These are phyloP conservation scores for Marchantia polymorpha DNA, from an alignment of 225 moss, liverwort and hornwort species.

Conservation along the genomic window DNA sequence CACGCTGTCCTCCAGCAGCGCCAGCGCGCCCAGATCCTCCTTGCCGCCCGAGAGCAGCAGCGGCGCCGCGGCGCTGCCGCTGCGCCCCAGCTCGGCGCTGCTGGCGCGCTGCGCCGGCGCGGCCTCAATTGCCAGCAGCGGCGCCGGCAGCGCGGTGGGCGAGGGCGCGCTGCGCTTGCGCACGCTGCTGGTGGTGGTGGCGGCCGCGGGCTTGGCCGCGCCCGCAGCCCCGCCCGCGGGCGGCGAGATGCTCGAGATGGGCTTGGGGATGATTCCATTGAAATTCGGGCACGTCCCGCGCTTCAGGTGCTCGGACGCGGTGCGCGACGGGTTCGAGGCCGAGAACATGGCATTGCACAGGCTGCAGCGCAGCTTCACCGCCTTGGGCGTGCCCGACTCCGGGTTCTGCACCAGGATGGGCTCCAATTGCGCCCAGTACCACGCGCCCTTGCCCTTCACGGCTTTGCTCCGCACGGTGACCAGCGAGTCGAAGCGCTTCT, in stretches of 20 bases:
- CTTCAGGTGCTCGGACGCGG: slow-evolving; percentile 89
- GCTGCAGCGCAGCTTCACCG: slow-evolving; percentile 87
- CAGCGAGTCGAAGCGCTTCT: slow-evolving; percentile 86
- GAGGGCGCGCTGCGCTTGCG: slow-evolving; percentile 61
- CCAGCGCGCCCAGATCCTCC: slow-evolving; percentile 76
- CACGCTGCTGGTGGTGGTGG: slow-evolving; percentile 41
- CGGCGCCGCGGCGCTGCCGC: slow-evolving; percentile 34
- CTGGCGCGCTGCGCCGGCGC: slow-evolving; percentile 45
- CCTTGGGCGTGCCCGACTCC: slow-evolving; percentile 74
- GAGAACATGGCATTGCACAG: slow-evolving; percentile 97
- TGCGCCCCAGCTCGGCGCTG: slow-evolving; percentile 62
- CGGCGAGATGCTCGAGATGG: slow-evolving; percentile 44
- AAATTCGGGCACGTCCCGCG: slow-evolving; percentile 93
- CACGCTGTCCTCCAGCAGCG: slow-evolving; percentile 73
- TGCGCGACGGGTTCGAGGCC: slow-evolving; percentile 90
- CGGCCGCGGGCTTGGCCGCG: neutral
- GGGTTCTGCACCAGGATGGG: slow-evolving; percentile 72
- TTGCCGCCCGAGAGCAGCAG: slow-evolving; percentile 76
- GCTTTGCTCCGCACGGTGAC: slow-evolving; percentile 87
- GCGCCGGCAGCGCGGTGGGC: slow-evolving; percentile 30
- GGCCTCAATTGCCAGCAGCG: slow-evolving; percentile 44
- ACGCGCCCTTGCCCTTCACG: slow-evolving; percentile 90
- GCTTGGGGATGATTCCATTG: slow-evolving; percentile 70
- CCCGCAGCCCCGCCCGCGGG: slow-evolving; percentile 25
- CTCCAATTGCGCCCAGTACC: slow-evolving; percentile 93